These are phyloP conservation scores for Colletotrichum lini DNA, from an alignment of 2,329 filamentous ascomycete genomes.

Conservation along the genomic window DNA sequence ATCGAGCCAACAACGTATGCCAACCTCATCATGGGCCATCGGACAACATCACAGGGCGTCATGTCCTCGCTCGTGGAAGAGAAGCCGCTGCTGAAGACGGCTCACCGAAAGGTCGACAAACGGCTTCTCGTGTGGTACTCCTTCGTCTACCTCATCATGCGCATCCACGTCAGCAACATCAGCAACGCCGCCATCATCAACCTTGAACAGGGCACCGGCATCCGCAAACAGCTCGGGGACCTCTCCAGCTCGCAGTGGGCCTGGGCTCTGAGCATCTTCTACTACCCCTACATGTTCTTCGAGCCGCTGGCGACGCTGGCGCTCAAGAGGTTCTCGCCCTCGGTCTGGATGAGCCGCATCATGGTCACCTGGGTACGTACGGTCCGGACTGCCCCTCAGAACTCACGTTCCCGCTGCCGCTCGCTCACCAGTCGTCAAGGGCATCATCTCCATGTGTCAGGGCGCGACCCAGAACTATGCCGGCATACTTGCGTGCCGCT, in stretches of 20 bases:
- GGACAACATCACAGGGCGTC: neutral
- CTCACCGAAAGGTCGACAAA: conserved; percentile 46
- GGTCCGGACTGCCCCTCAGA: too few species aligned
- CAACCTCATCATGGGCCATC: conserved; percentile 2
- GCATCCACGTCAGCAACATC: conserved; percentile 47
- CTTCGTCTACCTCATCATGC: conserved; percentile 47
- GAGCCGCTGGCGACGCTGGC: conserved; percentile 46
- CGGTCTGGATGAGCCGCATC: conserved; percentile 47
- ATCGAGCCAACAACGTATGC: neutral
- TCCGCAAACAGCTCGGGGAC: conserved; percentile 45
- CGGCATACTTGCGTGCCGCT: conserved; percentile 47
- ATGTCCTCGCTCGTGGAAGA: neutral
- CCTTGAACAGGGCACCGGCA: conserved; percentile 47
- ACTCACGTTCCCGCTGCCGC: too few species aligned
- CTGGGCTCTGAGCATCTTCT: conserved; percentile 47
- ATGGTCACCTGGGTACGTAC: conserved; percentile 46
- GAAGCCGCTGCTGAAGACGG: conserved; percentile 34
- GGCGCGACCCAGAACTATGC: conserved; percentile 45
- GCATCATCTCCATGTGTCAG: conserved; percentile 46
- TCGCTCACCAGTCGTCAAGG: conserved; percentile 16
- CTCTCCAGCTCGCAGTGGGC: conserved; percentile 47
- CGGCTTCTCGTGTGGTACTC: conserved; percentile 46
- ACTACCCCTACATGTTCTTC: conserved; percentile 48
- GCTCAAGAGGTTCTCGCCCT: conserved; percentile 45
- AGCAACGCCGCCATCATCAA: conserved; percentile 49